Percentiles rank a stretch among this genome's conserved stretches.
These are phyloP conservation scores for Cutaneotrichosporon arboriforme DNA, from an alignment of 1,284 basidiomycete species.

Conservation along the genomic window DNA sequence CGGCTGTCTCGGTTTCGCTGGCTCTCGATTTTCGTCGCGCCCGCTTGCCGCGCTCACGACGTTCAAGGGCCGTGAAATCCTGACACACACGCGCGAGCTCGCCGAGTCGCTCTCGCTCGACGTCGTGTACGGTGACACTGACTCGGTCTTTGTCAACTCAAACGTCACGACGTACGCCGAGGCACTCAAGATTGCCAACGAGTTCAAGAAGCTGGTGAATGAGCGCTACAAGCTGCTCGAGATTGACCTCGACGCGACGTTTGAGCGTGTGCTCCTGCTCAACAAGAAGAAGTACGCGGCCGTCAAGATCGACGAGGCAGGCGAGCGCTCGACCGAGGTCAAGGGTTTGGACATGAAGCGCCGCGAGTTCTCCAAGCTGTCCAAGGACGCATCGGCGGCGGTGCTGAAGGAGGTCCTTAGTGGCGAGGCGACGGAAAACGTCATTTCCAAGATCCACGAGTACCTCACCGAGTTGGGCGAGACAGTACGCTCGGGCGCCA, in stretches of 20 bases:
- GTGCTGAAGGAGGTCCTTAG: constrained; percentile 87
- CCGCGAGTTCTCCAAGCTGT: constrained; percentile 86
- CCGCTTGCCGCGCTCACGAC: constrained; percentile 95
- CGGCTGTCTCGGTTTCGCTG: constrained; percentile 96
- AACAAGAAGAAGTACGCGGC: constrained; percentile 99
- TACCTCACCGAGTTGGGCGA: constrained; percentile 71
- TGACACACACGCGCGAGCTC: constrained; percentile 87
- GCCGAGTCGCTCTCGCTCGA: constrained; percentile 86
- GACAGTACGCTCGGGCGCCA: constrained; percentile 68
- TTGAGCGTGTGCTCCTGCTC: constrained; percentile 83
- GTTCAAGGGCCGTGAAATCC: constrained; percentile 94
- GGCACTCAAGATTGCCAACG: constrained; percentile 82
- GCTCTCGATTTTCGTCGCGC: constrained; percentile 94
- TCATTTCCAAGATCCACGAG: constrained; percentile 88
- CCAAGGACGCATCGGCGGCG: constrained; percentile 85
- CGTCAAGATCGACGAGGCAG: constrained; percentile 79
- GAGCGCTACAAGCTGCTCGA: constrained; percentile 92
- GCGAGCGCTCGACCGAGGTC: constrained; percentile 73
- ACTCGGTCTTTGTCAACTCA: constrained; percentile 98
- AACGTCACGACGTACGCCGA: constrained; percentile 81
- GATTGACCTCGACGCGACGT: constrained; percentile 93
- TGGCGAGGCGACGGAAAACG: constrained; percentile 81
- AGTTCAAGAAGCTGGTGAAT: constrained; percentile 94
- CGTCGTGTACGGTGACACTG: constrained; percentile 95
- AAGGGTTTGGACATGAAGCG: constrained; percentile 99